A percentile compares a stretch with the other conserved stretches of the same genome.
Conservation (phyloP, 176 grass and related monocot species). For the Neostapfia colusana region DNA sequence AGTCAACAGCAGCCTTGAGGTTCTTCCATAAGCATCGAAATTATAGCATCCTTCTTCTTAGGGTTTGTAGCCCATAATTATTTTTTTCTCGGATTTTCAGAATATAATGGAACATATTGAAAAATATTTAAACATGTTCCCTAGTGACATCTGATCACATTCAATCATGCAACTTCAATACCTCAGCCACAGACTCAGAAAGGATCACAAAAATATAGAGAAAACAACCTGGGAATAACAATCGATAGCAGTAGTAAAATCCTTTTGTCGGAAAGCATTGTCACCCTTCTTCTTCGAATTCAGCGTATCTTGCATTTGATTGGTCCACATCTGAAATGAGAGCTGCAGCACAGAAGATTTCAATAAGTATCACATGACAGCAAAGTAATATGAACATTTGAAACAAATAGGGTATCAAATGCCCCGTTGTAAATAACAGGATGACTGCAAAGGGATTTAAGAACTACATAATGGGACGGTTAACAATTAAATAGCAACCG, state of each 20-base stretch:
- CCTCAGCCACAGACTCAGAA: background rate
- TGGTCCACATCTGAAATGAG: constrained; percentile 99
- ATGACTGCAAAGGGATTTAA: background rate
- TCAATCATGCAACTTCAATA: constrained; percentile 22
- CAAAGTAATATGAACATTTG: constrained; percentile 19
- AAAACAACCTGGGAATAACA: constrained; percentile 82
- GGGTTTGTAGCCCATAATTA: background rate
- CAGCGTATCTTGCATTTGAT: constrained; percentile 99
- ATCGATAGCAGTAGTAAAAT: constrained; percentile 84
- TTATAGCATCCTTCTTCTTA: background rate
- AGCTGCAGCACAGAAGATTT: constrained; percentile 52
- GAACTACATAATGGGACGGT: background rate
- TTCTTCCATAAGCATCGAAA: background rate
- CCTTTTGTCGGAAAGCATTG: constrained; percentile 90
- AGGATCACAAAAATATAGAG: constrained; percentile 5
- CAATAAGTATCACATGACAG: constrained; percentile 25
- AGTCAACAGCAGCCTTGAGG: constrained; percentile 14
- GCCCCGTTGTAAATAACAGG: background rate
- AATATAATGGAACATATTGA: background rate
- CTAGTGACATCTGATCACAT: constrained; percentile 31
- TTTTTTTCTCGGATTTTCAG: background rate
- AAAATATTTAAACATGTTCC: background rate
- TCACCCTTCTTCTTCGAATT: constrained; percentile 99
- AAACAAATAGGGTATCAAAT: constrained; percentile 20
- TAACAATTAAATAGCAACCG: background rate